phyloP scores from a whole-genome alignment of 2,329 filamentous ascomycete species.

The Hypoxylon sp. region DNA sequence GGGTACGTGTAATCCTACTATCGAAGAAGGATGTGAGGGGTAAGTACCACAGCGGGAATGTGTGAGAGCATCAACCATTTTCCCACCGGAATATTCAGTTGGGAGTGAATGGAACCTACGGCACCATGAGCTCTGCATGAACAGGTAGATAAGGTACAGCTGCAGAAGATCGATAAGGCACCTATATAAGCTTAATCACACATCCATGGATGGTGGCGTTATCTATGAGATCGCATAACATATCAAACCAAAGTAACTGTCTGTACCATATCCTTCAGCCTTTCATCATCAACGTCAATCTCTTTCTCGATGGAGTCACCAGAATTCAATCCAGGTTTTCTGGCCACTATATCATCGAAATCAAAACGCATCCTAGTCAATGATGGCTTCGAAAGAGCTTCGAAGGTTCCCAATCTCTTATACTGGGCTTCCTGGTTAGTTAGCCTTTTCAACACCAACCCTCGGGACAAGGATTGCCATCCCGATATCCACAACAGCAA shows the following conservation, averaged over 20 bases:
- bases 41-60: too few species aligned
- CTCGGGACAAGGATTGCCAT: background rate
- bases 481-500: background rate
- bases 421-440: background rate
- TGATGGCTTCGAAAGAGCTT: too few species aligned
- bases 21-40: background rate
- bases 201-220: too few species aligned
- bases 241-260: background rate
- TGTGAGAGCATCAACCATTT: too few species aligned
- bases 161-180: too few species aligned
- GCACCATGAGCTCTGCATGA: too few species aligned
- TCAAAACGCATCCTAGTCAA: background rate
- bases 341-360: background rate
- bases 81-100: too few species aligned
- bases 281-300: background rate
- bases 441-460: background rate
- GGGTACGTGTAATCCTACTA: background rate
- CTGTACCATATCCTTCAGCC: background rate
- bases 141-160: too few species aligned
- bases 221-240: too few species aligned
- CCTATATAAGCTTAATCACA: too few species aligned
- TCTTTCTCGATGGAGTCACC: background rate
- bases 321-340: background rate
- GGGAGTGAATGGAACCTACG: too few species aligned
- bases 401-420: background rate